These are phyloP conservation scores for Nicotiana obtusifolia DNA, from an alignment of 257 asterid genomes.

Conservation along the genomic window DNA sequence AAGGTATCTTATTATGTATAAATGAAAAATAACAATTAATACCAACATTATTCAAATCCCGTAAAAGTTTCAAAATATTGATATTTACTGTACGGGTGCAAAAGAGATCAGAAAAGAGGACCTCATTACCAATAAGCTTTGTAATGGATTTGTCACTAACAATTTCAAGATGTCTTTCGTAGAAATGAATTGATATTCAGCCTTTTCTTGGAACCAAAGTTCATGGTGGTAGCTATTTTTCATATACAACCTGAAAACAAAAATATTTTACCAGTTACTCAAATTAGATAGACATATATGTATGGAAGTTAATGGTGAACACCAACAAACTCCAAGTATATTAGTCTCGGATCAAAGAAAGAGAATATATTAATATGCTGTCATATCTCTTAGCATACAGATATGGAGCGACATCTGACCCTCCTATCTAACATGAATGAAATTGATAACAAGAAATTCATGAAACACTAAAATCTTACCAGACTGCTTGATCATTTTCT, in stretches of 20 bases:
- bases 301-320: neutral
- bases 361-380: neutral
- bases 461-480: slow-evolving; percentile 43
- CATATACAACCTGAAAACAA: slow-evolving; percentile 54
- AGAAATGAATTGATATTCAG: slow-evolving; percentile 29
- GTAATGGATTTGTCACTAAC: slow-evolving; percentile 50
- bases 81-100: neutral
- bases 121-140: slow-evolving; percentile 52
- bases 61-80: neutral
- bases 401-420: neutral
- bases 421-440: neutral
- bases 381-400: neutral
- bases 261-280: neutral
- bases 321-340: neutral
- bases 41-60: neutral
- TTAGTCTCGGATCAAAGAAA: neutral
- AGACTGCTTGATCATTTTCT: slow-evolving; percentile 60
- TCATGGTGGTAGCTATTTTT: slow-evolving; percentile 50
- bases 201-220: slow-evolving; percentile 46
- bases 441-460: slow-evolving; percentile 6
- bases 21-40: neutral
- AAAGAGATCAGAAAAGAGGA: slow-evolving; percentile 5
- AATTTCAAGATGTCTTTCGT: slow-evolving; percentile 65
- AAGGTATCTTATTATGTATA: neutral
- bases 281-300: neutral